Evolutionary conservation across 345 rosid species (phyloP).

Genomic region (Eucalyptus melliodora): DNA sequence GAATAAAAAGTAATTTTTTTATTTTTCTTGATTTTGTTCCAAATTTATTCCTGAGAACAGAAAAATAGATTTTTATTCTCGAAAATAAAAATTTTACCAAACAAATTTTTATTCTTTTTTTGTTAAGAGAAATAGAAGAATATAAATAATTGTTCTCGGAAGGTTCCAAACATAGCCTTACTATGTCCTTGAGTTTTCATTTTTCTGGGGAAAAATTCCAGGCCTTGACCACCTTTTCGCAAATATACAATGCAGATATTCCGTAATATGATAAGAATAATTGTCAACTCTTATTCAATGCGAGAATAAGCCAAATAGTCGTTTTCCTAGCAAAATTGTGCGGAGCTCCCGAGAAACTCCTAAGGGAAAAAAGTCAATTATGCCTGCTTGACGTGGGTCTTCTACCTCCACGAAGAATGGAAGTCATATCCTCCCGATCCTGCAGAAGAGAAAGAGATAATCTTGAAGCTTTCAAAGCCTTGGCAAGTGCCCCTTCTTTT

Average conservation of each 20-base stretch:
- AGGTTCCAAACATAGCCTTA: too few relatives aligned
- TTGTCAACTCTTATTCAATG: fast-evolving
- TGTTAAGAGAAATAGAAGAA: too few relatives aligned
- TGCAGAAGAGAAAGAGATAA: neutral
- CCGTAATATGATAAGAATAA: neutral
- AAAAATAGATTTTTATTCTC: too few relatives aligned
- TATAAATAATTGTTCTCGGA: fast-evolving
- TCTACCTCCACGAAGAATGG: fast-evolving
- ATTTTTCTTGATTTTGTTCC: fast-evolving
- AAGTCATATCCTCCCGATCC: neutral
- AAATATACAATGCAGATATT: neutral
- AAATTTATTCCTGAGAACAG: fast-evolving
- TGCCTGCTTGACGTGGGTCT: fast-evolving
- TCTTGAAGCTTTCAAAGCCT: neutral
- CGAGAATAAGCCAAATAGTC: fast-evolving
- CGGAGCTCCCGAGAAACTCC: fast-evolving
- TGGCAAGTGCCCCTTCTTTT: fast-evolving
- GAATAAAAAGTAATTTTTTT: fast-evolving
- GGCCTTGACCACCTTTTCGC: neutral
- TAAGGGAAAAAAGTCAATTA: fast-evolving
- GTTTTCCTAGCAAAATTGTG: neutral
- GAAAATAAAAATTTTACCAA: too few relatives aligned
- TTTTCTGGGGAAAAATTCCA: neutral
- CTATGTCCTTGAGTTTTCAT: neutral
- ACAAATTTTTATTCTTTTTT: fast-evolving